Evolutionary conservation across 169 alveolate genomes (phyloP).

Genomic region (Cryptosporidium baileyi): DNA sequence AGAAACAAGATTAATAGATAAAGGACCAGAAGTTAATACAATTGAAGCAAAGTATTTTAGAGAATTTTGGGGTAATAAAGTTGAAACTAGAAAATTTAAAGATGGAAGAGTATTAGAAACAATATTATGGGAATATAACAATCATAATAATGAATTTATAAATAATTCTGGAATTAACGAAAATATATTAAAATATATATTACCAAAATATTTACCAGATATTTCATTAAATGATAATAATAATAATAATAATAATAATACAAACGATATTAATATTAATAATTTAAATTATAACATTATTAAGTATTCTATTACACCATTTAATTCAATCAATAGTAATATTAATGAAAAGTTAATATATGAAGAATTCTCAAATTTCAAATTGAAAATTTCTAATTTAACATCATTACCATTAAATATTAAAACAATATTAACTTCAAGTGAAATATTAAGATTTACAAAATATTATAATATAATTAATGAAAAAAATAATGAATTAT

Average conservation of each 20-base stretch:
- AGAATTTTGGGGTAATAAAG: constrained; percentile 54
- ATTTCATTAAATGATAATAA: neutral
- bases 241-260: neutral
- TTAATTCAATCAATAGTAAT: neutral
- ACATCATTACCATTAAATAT: constrained; percentile 55
- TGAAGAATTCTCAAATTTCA: constrained; percentile 39
- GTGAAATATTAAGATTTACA: constrained; percentile 28
- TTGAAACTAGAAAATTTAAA: constrained; percentile 53
- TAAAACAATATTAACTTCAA: constrained; percentile 15
- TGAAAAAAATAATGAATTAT: neutral
- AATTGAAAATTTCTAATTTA: neutral
- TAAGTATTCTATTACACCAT: neutral
- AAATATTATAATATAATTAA: neutral
- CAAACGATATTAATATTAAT: neutral
- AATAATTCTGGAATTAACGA: neutral
- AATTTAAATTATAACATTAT: neutral
- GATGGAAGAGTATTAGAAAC: constrained; percentile 63
- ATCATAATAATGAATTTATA: neutral
- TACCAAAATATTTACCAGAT: constrained; percentile 20
- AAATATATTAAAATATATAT: neutral
- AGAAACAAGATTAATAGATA: constrained; percentile 9
- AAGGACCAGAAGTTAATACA: constrained; percentile 34
- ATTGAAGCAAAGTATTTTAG: constrained; percentile 37
- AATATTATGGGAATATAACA: constrained; percentile 16
- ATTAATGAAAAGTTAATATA: neutral